Evolutionary conservation across 116 monocot genomes (phyloP).

Genomic region (Dioscorea cayenensis): DNA sequence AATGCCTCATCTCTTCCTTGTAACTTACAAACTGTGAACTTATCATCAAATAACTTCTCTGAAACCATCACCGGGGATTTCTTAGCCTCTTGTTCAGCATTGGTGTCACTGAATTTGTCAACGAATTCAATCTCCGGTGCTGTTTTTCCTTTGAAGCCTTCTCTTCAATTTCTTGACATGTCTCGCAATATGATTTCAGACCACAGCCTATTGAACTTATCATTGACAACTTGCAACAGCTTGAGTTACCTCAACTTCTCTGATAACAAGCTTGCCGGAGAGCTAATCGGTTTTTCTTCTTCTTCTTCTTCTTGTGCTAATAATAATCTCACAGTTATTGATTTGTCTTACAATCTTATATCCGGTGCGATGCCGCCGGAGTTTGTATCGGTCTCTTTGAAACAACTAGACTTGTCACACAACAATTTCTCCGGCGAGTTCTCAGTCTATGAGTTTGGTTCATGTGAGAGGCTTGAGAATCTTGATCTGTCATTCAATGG

Average conservation of each 20-base stretch:
- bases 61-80: background rate
- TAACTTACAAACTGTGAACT: constrained; percentile 26
- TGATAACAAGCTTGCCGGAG: background rate
- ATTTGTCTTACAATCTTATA: constrained; percentile 54
- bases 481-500: constrained; percentile 57
- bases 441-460: constrained; percentile 45
- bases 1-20: constrained; percentile 20
- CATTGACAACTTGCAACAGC: background rate
- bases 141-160: background rate
- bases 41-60: constrained; percentile 1
- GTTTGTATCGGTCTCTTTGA: constrained; percentile 31
- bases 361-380: constrained; percentile 39
- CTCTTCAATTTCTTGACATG: background rate
- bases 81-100: background rate
- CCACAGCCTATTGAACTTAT: background rate
- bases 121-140: background rate
- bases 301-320: constrained; percentile 21
- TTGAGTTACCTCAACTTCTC: background rate
- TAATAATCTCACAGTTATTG: constrained; percentile 34
- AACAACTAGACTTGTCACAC: constrained; percentile 34
- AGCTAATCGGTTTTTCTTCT: constrained; percentile 13
- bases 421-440: constrained; percentile 78
- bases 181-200: background rate
- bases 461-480: constrained; percentile 32
- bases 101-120: constrained; percentile 1